These are phyloP conservation scores for Mycena sp. DNA, from an alignment of 1,284 basidiomycete genomes.

Conservation along the genomic window DNA sequence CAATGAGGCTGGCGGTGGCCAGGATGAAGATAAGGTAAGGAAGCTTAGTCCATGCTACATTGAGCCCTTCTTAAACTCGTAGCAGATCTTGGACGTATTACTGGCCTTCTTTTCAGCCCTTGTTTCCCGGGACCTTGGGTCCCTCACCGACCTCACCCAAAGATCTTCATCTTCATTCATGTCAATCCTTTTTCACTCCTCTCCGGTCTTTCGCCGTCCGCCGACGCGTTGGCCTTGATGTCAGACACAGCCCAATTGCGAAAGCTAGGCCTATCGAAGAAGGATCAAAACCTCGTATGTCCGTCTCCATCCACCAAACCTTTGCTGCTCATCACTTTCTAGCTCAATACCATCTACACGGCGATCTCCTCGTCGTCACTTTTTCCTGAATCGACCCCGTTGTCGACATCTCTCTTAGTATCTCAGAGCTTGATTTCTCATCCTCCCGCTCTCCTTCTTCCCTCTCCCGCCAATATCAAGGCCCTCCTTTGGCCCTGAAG, in stretches of 20 bases:
- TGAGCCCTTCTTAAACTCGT: slow-evolving; percentile 22
- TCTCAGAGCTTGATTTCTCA: slow-evolving; percentile 18
- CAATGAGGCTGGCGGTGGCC: slow-evolving; percentile 62
- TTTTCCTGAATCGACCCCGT: slow-evolving; percentile 49
- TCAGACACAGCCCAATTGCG: slow-evolving; percentile 48
- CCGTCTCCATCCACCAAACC: neutral
- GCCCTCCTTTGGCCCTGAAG: slow-evolving; percentile 58
- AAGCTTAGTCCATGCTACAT: neutral
- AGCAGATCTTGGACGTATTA: slow-evolving; percentile 67
- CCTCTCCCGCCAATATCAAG: slow-evolving; percentile 57
- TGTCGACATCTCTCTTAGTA: slow-evolving; percentile 39
- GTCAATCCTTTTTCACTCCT: slow-evolving; percentile 58
- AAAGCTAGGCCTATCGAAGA: slow-evolving; percentile 54
- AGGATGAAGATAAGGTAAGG: slow-evolving; percentile 64
- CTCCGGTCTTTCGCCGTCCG: slow-evolving; percentile 39
- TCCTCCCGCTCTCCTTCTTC: slow-evolving; percentile 20
- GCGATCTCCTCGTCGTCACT: slow-evolving; percentile 56
- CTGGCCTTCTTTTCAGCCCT: slow-evolving; percentile 67
- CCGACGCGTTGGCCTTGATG: slow-evolving; percentile 56
- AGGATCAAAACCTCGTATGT: slow-evolving; percentile 57
- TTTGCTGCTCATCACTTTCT: slow-evolving; percentile 12
- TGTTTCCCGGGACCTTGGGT: slow-evolving; percentile 62
- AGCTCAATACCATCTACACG: slow-evolving; percentile 57
- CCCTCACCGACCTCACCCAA: slow-evolving; percentile 61
- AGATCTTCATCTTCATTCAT: slow-evolving; percentile 45